Base-by-base conservation (phyloP, 768 basidiomycete species). In the Candolleomyces aberdarensis region DNA sequence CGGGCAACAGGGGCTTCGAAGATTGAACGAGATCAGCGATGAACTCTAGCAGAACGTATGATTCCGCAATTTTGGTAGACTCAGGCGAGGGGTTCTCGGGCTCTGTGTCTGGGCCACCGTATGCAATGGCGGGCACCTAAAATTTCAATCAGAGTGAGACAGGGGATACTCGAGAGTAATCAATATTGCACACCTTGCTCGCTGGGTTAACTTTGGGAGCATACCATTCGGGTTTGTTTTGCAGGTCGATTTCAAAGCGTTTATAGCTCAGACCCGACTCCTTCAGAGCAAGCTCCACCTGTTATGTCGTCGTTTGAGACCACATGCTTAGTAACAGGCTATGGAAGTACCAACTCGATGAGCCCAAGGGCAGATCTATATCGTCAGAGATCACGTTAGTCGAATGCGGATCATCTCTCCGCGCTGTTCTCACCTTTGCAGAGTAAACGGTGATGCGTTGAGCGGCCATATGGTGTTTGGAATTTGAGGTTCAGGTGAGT, bases 171-270 rank as follows among this genome's bases (percentile, higher is more conserved):
- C 43, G 10, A 51, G 29, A 22, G 32, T 11, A 17, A 14, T 14
- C 15, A 29, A 40, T 43, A n/a, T n/a, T 15, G 66, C 67, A 14
- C 64, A 85, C 87, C 80, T 88, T 89, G 73, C 82, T 82, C 0
- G 81, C 85, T 1, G 84, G 83, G 72, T 89, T 90, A 39, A 90
- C 81, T 60, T 84, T 79, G 0, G 81, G 78, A 0, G 82, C 82
- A 66, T 86, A 88, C 87, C 87, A 88, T 55, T 80, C 83, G 1
- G 87, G 87, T 72, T 89, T 90, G 74, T 86, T 85, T 63, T 60
- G 55, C 13, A 90, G 71, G 64, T 88, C 84, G 54, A 90, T 81
- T 63, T 87, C 80, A 61, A 75, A 86, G 15, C 78, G 69, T 20
- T 75, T 83, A 67, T 74, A 84, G 1, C 76, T 63, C 3, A 81